These are phyloP conservation scores for Penicillium sp. DNA, from an alignment of 2,329 filamentous ascomycete genomes.

Conservation along the genomic window DNA sequence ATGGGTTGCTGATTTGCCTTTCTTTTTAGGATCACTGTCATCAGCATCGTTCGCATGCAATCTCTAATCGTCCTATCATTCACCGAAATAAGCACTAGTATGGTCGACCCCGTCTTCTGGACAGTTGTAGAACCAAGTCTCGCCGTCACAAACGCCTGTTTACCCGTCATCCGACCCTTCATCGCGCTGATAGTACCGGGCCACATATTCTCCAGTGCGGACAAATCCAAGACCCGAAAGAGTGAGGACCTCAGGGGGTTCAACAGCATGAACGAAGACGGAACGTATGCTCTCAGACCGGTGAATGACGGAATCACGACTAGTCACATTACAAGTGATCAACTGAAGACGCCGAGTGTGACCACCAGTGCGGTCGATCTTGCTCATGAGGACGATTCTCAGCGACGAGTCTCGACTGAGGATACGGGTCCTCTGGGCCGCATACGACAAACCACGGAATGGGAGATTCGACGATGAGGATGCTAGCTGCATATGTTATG, in stretches of 20 bases:
- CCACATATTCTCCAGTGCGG: not conserved
- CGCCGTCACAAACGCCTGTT: not conserved
- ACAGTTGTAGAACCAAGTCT: conserved; percentile 1
- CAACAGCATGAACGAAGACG: not conserved
- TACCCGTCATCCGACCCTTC: conserved; percentile 1
- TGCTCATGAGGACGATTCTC: not conserved
- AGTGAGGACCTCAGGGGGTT: not conserved
- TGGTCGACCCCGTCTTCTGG: conserved; percentile 2
- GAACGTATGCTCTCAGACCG: not conserved
- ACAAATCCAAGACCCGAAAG: not conserved
- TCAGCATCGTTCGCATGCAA: conserved; percentile 4
- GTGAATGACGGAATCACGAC: not conserved
- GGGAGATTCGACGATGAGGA: not conserved
- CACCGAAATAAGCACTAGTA: not conserved
- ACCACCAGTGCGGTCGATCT: not conserved
- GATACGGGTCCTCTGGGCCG: not conserved
- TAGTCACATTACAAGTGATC: conserved; percentile 1
- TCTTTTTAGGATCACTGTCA: conserved; percentile 1
- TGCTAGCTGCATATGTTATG: no score
- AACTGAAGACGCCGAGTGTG: not conserved
- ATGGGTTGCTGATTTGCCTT: no score
- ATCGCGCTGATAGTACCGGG: not conserved
- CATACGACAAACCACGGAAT: not conserved
- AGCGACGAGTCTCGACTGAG: not conserved
- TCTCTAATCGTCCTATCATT: conserved; percentile 1